Conservation (phyloP, 2,329 filamentous ascomycete genomes). For the Talaromyces sp. region DNA sequence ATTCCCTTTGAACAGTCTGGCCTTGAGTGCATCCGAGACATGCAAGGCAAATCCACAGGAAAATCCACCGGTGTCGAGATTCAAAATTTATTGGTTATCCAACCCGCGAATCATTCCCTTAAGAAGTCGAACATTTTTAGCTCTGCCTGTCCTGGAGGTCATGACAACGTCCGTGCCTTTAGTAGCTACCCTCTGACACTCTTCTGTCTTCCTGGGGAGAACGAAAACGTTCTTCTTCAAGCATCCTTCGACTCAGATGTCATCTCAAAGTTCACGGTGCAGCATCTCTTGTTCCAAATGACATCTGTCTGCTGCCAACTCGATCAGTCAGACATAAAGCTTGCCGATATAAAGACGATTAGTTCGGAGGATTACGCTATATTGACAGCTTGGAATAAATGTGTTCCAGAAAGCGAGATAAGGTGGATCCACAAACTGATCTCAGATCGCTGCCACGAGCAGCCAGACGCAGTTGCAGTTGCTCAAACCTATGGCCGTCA, state of each 20-base stretch:
- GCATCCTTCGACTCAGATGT: background rate
- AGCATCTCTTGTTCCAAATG: too few relatives aligned
- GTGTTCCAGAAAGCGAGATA: too few relatives aligned
- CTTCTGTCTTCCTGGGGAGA: background rate
- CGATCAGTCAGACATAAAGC: background rate
- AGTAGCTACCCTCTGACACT: background rate
- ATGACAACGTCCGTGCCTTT: background rate
- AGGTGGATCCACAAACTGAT: too few relatives aligned
- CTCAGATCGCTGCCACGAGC: background rate
- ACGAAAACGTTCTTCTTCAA: background rate
- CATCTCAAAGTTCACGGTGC: background rate
- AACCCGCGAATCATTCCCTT: background rate
- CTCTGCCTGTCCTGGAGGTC: background rate
- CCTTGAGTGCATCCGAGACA: background rate
- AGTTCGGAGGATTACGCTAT: background rate
- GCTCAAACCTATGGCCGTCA: background rate
- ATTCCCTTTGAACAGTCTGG: slow-evolving; percentile 8
- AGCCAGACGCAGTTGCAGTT: background rate
- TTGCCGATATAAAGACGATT: background rate
- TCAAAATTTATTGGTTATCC: slow-evolving; percentile 5
- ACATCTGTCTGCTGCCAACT: background rate
- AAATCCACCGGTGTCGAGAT: background rate
- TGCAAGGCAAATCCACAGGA: background rate
- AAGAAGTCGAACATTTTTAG: background rate
- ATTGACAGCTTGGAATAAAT: background rate